Base-by-base conservation (phyloP, 345 rosid species). In the Ceriops zippeliana region DNA sequence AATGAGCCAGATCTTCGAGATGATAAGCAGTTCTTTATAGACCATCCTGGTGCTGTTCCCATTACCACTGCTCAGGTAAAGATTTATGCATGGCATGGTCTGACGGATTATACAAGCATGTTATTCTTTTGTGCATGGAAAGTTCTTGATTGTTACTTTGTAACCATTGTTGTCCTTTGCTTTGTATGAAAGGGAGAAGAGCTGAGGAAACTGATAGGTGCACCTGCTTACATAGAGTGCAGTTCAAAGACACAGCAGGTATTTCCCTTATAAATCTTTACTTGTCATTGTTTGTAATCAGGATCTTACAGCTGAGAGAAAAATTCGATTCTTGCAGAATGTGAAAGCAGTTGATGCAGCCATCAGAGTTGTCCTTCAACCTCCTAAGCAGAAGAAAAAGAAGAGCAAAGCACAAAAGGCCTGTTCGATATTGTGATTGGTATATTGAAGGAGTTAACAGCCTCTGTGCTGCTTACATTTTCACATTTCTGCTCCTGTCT, bases 221-320 rank as follows among this genome's bases (percentile, higher is more conserved):
- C 97, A 62, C 92, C 98, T 47, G 85, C 87, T 56, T 93, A 93
- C 78, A 79, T 93, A 54, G 98, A 93, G 70, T 91, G 98, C 75
- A 93, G 97, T 81, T 86, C 96, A 22, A 93, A 93, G 77, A 84
- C 98, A 27, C 98, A 89, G 75, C 90, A 90, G 93, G 98, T 90
- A 71, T 64, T 27, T 61, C 10, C 27, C 26, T 7, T 15, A 27
- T 6, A 21, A 34, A n/a, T 26, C 21, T 49, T 37, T 26, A 59
- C 31, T 52, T 61, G 20, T 26, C 7, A 7, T 38, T 26, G 8
- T 24, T 27, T 72, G 7, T 42, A 30, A 15, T 5, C 46, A 15
- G 62, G 51, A 32, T 7, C 28, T 56, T 20, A 5, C 7, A 47
- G 47, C 51, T 20, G 9, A 10, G 34, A 7, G 66, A 10, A 19